These are phyloP conservation scores for Quercus bicolor DNA, from an alignment of 306 rosid species.

Conservation along the genomic window DNA sequence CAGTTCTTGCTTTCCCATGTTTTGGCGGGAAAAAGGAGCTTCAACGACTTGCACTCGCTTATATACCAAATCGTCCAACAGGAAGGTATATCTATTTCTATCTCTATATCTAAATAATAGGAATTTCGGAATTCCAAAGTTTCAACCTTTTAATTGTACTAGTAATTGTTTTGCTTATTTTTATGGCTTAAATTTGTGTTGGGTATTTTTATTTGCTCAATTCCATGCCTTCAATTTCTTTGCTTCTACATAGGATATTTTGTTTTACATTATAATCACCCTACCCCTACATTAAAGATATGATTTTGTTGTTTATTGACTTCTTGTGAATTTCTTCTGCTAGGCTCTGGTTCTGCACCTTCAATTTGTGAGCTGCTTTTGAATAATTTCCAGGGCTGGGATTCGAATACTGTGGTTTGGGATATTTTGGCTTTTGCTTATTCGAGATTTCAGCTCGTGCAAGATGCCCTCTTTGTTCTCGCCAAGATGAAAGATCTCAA, in stretches of 20 bases:
- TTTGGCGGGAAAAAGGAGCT: conserved; percentile 31
- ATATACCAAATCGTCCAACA: conserved; percentile 33
- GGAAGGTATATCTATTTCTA: conserved; percentile 31
- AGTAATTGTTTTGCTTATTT: neutral
- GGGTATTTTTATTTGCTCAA: neutral
- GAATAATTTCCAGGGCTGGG: conserved; percentile 35
- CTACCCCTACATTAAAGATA: neutral
- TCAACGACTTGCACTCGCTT: conserved; percentile 34
- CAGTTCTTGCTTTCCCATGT: conserved; percentile 28
- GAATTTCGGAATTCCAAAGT: neutral
- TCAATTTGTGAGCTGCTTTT: conserved; percentile 41
- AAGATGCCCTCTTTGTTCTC: conserved; percentile 47
- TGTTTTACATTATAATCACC: neutral
- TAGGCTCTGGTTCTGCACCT: conserved; percentile 46
- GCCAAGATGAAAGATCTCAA: conserved; percentile 52
- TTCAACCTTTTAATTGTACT: neutral
- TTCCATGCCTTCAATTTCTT: neutral
- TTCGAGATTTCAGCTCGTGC: conserved; percentile 37
- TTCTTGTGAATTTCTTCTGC: conserved; percentile 25
- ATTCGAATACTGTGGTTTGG: conserved; percentile 42
- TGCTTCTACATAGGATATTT: neutral
- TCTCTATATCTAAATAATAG: neutral
- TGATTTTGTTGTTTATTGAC: conserved; percentile 11
- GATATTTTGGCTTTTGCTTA: conserved; percentile 45
- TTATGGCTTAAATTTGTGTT: neutral